phyloP scores from a whole-genome alignment of 2,329 filamentous ascomycete species.

The Colletotrichum limetticola region DNA sequence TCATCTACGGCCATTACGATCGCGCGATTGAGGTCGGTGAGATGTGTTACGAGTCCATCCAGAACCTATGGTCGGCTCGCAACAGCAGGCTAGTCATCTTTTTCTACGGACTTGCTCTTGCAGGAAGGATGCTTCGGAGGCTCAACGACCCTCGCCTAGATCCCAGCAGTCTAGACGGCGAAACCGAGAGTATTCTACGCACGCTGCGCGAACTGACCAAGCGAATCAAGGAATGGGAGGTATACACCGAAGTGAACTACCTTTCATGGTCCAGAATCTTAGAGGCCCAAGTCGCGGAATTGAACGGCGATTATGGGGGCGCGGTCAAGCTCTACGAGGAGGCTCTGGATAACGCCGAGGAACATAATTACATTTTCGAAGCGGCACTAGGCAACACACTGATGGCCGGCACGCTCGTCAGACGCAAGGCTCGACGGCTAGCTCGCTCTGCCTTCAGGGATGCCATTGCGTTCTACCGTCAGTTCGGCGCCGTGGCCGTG shows the following conservation, averaged over 20 bases:
- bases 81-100: constrained; percentile 67
- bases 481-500: constrained; percentile 76
- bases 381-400: constrained; percentile 80
- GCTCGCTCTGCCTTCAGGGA: constrained; percentile 77
- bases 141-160: constrained; percentile 58
- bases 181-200: constrained; percentile 60
- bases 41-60: constrained; percentile 56
- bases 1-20: constrained; percentile 72
- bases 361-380: constrained; percentile 75
- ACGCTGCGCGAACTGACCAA: constrained; percentile 66
- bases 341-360: constrained; percentile 76
- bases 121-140: constrained; percentile 61
- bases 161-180: constrained; percentile 54
- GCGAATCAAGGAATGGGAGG: constrained; percentile 72
- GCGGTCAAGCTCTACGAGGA: constrained; percentile 76
- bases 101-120: constrained; percentile 69
- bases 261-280: constrained; percentile 75
- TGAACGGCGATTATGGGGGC: constrained; percentile 64
- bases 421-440: constrained; percentile 72
- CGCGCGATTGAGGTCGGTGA: constrained; percentile 68
- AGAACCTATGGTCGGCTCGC: constrained; percentile 68
- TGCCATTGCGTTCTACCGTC: constrained; percentile 73
- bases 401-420: constrained; percentile 77
- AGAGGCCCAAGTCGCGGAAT: constrained; percentile 75
- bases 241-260: constrained; percentile 77